phyloP scores from a whole-genome alignment of 257 asterid genomes.

The Scutellaria barbata region DNA sequence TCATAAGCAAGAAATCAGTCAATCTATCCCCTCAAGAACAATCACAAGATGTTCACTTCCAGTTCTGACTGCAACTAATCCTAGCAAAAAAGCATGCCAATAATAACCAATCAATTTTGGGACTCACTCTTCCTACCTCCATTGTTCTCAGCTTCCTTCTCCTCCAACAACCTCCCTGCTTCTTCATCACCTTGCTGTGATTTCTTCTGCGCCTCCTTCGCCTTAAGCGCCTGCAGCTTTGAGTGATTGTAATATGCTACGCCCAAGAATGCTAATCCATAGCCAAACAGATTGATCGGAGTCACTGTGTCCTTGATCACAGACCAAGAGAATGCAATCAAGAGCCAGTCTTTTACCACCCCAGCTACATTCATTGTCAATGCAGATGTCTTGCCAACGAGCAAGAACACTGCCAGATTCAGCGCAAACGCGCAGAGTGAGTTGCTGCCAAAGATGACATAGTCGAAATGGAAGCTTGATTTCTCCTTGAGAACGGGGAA shows the following conservation, averaged over 20 bases:
- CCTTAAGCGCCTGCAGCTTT: slow-evolving; percentile 65
- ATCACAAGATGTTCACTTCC: background rate
- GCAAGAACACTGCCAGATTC: slow-evolving; percentile 71
- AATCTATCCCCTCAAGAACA: slow-evolving; percentile 30
- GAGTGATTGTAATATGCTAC: slow-evolving; percentile 67
- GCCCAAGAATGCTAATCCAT: slow-evolving; percentile 66
- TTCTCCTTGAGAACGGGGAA: slow-evolving; percentile 61
- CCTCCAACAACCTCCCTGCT: slow-evolving; percentile 57
- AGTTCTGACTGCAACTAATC: slow-evolving; percentile 8
- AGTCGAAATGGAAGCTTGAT: slow-evolving; percentile 60
- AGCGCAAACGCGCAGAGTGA: slow-evolving; percentile 66
- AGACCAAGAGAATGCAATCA: slow-evolving; percentile 75
- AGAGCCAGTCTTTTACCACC: slow-evolving; percentile 73
- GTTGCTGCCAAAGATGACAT: slow-evolving; percentile 61
- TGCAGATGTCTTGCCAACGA: slow-evolving; percentile 75
- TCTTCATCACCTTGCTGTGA: slow-evolving; percentile 51
- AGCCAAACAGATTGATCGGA: slow-evolving; percentile 60
- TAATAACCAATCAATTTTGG: slow-evolving; percentile 29
- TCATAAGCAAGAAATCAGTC: slow-evolving; percentile 29
- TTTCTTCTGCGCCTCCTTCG: slow-evolving; percentile 66
- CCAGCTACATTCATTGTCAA: slow-evolving; percentile 84
- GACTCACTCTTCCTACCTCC: slow-evolving; percentile 47
- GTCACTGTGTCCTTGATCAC: slow-evolving; percentile 78
- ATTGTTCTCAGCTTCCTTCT: slow-evolving; percentile 42
- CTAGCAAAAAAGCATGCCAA: slow-evolving; percentile 26